Base-by-base conservation (phyloP, 371 early-diverging fungal species). In the Mortierella sp. region DNA sequence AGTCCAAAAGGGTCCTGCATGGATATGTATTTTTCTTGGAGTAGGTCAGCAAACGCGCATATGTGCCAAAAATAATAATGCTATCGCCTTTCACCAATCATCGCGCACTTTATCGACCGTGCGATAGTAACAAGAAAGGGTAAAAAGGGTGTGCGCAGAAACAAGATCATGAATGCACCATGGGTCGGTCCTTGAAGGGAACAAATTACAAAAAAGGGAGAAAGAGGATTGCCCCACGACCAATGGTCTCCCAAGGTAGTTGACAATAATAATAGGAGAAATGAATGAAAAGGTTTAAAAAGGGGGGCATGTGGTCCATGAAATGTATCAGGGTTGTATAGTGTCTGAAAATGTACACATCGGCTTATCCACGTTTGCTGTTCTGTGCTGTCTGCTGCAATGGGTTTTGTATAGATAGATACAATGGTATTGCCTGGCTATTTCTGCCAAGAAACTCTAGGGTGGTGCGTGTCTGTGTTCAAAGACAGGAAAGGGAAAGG, bases 11-110 rank as follows among this genome's bases (percentile, higher is more conserved):
- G 29, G 32, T 65, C 16, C 65, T 38, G 35, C 38, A 38, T 32
- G 24, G 35, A 65, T 35, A 4, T 38, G 8, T 38, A 27, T 65
- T 65, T 65, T 32, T 27, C 12, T 18, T 65, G 65, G 10, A 21
- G 24, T 65, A 18, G 65, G 65, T 65, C 65, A 65, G 65, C 65
- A 65, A 65, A 8, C 65, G 65, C 65, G 65, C 41, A 38, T 65
- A 38, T 65, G 65, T 10, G 38, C 8, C 35, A 65, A 41, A 3
- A 35, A 35, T 35, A 65, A 65, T 0, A 27, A 65, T 38, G 18
- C 3, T 0, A 21, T 35, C 6, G 14, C 2, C 60, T 4, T 10
- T n/a, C 4, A 51, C 21, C 5, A 18, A 24, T 21, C 65, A 35
- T 21, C 38, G 7, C 24, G 7, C 18, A 38, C 24, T 4, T 60